phyloP scores from a whole-genome alignment of 106 monocot species.

The Alisma plantagoaquatica region DNA sequence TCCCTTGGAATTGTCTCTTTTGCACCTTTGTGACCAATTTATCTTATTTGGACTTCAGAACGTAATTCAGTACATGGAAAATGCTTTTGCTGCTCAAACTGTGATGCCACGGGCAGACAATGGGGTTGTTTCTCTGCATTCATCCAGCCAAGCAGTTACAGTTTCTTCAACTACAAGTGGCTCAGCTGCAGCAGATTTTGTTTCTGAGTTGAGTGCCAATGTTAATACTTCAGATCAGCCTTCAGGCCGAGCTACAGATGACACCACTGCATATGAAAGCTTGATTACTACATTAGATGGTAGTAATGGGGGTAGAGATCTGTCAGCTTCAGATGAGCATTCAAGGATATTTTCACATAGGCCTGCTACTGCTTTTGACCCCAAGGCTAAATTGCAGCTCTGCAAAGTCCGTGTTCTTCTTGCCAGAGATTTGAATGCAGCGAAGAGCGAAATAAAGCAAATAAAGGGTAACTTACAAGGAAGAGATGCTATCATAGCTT shows the following conservation, averaged over 20 bases:
- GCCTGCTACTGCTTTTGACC: slow-evolving; percentile 31
- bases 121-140: slow-evolving; percentile 8
- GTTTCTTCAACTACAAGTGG: slow-evolving; percentile 3
- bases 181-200: not conserved
- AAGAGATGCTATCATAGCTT: slow-evolving; percentile 48
- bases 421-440: slow-evolving; percentile 50
- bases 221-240: slow-evolving; percentile 10
- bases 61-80: slow-evolving; percentile 48
- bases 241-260: slow-evolving; percentile 9
- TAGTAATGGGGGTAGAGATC: slow-evolving; percentile 17
- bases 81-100: slow-evolving; percentile 15
- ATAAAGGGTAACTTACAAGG: slow-evolving; percentile 52
- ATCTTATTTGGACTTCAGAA: too few species aligned
- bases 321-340: slow-evolving; percentile 24
- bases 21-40: too few species aligned
- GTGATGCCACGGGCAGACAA: slow-evolving; percentile 23
- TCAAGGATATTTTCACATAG: slow-evolving; percentile 25
- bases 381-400: slow-evolving; percentile 55
- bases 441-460: slow-evolving; percentile 69
- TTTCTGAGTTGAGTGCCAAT: slow-evolving; percentile 9
- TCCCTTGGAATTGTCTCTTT: too few species aligned
- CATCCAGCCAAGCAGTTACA: slow-evolving; percentile 16
- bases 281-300: slow-evolving; percentile 15
- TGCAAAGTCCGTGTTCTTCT: slow-evolving; percentile 62
- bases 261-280: slow-evolving; percentile 15